Evolutionary conservation across 768 basidiomycete genomes (phyloP).

Genomic region (Boletus pseudopeckii): DNA sequence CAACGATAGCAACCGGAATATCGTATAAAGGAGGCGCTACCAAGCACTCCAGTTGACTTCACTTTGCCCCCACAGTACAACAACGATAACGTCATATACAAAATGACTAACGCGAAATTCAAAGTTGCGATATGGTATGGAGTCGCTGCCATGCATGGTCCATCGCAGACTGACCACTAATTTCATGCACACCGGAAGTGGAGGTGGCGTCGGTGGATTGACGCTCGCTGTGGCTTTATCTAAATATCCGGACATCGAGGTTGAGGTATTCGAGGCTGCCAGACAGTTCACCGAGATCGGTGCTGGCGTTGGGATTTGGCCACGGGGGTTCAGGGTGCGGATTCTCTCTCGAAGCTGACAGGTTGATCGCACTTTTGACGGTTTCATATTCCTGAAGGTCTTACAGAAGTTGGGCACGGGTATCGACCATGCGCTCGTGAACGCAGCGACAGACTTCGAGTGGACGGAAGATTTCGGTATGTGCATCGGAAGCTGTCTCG

Average conservation of each 20-base stretch:
- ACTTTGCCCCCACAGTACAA: neutral
- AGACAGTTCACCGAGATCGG: constrained; percentile 50
- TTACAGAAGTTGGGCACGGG: constrained; percentile 19
- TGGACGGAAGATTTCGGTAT: constrained; percentile 23
- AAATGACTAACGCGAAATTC: constrained; percentile 22
- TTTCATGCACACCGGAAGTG: constrained; percentile 23
- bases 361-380: neutral
- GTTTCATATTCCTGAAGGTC: constrained; percentile 11
- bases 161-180: neutral
- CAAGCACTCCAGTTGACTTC: neutral
- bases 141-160: neutral
- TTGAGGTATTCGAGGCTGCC: constrained; percentile 55
- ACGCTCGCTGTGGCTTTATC: constrained; percentile 36
- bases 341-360: neutral
- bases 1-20: neutral
- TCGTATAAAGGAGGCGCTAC: neutral
- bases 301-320: constrained; percentile 56
- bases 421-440: constrained; percentile 17
- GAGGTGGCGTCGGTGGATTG: constrained; percentile 41
- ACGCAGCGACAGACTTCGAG: constrained; percentile 18
- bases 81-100: neutral
- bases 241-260: constrained; percentile 49
- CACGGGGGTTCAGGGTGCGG: constrained; percentile 29
- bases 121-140: constrained; percentile 29
- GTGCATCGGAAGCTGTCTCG: neutral